Percentiles rank a stretch among this genome's conserved stretches.
These are phyloP conservation scores for Pleurotus pulmonarius DNA, from an alignment of 768 basidiomycete genomes.

Conservation along the genomic window DNA sequence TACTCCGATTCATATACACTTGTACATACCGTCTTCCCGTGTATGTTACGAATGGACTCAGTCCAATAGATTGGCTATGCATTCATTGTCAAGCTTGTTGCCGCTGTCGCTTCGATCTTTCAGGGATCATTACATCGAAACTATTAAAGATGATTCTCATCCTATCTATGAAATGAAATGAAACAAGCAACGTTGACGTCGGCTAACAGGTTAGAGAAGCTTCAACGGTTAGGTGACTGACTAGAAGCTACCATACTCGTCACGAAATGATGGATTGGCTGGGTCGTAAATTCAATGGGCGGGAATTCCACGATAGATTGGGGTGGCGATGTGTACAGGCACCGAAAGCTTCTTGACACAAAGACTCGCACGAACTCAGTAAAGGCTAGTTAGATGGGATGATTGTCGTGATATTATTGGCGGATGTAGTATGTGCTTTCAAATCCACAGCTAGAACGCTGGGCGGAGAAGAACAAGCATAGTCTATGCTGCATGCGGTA, in stretches of 20 bases:
- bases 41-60: too few species aligned
- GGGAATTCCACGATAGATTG: neutral
- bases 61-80: too few species aligned
- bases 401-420: neutral
- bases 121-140: too few species aligned
- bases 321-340: neutral
- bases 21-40: too few species aligned
- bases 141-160: too few species aligned
- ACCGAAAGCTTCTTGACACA: neutral
- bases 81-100: too few species aligned
- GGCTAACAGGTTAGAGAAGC: neutral
- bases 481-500: neutral
- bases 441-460: too few species aligned
- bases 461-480: neutral
- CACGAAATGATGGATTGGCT: neutral
- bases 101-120: too few species aligned
- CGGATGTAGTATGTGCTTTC: neutral
- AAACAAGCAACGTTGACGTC: neutral
- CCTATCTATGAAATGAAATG: too few species aligned
- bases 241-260: neutral
- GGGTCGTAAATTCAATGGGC: neutral
- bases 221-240: neutral
- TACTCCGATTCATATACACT: too few species aligned
- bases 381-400: too few species aligned
- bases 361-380: too few species aligned